Conservation (phyloP, 2,329 filamentous ascomycete species). For the Keithomyces neogunnii region DNA sequence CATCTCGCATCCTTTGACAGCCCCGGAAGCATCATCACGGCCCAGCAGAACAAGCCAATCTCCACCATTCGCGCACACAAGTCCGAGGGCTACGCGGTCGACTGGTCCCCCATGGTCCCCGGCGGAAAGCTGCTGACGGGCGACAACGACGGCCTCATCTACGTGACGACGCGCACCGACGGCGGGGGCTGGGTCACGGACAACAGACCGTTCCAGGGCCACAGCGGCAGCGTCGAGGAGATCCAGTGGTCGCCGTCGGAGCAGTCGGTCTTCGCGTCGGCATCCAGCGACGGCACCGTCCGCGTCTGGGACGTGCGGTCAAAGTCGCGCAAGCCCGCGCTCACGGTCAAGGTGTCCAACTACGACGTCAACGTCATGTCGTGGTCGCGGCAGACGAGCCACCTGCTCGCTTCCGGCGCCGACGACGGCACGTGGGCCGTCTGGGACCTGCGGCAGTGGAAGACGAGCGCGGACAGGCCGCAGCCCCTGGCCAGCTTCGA, state of each 20-base stretch:
- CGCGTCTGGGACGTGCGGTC: slow-evolving; percentile 93
- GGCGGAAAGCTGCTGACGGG: slow-evolving; percentile 84
- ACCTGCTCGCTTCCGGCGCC: slow-evolving; percentile 84
- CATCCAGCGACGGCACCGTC: slow-evolving; percentile 86
- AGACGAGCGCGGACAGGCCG: slow-evolving; percentile 51
- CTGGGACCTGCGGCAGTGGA: slow-evolving; percentile 96
- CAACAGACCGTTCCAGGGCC: slow-evolving; percentile 72
- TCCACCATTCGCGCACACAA: slow-evolving; percentile 87
- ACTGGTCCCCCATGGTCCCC: slow-evolving; percentile 77
- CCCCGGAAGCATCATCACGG: slow-evolving; percentile 70
- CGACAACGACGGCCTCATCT: slow-evolving; percentile 85
- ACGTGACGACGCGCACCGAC: slow-evolving; percentile 75
- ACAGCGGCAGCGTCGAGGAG: slow-evolving; percentile 82
- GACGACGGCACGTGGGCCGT: slow-evolving; percentile 93
- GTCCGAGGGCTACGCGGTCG: slow-evolving; percentile 89
- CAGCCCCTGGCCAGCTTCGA: slow-evolving; percentile 86
- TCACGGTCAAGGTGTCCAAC: slow-evolving; percentile 75
- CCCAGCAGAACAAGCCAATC: slow-evolving; percentile 80
- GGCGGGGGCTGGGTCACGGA: slow-evolving; percentile 88
- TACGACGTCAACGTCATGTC: slow-evolving; percentile 94
- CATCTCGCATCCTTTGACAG: slow-evolving; percentile 85
- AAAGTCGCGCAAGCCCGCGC: slow-evolving; percentile 80
- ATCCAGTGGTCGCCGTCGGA: slow-evolving; percentile 95
- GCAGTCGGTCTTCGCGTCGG: slow-evolving; percentile 87
- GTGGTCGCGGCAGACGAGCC: slow-evolving; percentile 82